Conservation (phyloP, 441 rosid genomes). For the Aleurites moluccanus region DNA sequence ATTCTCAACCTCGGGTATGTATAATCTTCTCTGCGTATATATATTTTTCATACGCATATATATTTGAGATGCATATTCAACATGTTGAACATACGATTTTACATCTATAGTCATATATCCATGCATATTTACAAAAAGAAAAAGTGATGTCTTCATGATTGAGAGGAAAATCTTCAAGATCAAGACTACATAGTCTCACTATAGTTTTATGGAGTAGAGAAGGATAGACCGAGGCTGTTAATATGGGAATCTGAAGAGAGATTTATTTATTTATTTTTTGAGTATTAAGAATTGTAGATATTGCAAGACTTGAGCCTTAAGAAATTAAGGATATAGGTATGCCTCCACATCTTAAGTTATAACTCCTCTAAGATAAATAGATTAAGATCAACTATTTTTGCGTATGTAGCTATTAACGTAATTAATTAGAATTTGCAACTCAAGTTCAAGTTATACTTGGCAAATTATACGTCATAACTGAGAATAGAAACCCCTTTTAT, state of each 20-base stretch:
- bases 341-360: not conserved
- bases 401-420: not conserved
- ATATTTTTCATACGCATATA: not conserved
- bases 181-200: not conserved
- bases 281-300: not conserved
- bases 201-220: not conserved
- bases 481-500: not conserved
- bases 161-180: not conserved
- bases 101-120: not conserved
- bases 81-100: not conserved
- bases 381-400: not conserved
- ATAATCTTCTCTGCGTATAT: not conserved
- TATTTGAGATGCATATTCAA: not conserved
- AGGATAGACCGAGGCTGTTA: not conserved
- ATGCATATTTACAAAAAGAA: not conserved
- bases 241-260: not conserved
- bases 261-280: not conserved
- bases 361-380: not conserved
- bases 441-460: not conserved
- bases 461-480: not conserved
- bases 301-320: not conserved
- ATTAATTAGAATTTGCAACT: not conserved
- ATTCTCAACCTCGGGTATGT: slow-evolving; percentile 83
- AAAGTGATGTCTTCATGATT: not conserved
- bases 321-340: not conserved